Conservation (phyloP, 2,329 filamentous ascomycete species). For the Aspergillus amoenus region DNA sequence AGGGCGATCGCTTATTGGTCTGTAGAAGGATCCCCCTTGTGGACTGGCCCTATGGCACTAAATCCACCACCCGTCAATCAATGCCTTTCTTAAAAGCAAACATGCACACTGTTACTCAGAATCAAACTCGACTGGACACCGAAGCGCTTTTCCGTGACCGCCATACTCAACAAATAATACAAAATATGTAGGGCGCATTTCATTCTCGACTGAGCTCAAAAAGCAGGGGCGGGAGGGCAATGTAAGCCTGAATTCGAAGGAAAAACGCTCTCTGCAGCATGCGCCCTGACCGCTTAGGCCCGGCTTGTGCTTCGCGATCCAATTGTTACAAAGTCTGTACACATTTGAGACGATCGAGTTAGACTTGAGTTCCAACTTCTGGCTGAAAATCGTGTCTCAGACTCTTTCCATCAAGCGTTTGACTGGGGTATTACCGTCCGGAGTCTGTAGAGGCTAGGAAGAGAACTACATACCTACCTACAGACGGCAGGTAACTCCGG, state of each 20-base stretch:
- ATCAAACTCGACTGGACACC: not conserved
- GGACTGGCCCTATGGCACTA: constrained; percentile 4
- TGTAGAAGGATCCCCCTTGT: not conserved
- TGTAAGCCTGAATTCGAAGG: not conserved
- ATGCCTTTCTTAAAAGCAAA: not conserved
- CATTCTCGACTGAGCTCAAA: not conserved
- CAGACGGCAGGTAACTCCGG: not conserved
- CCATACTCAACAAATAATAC: not conserved
- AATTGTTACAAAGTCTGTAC: not conserved
- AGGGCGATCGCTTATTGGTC: constrained; percentile 6
- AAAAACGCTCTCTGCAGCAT: not conserved
- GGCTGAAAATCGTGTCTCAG: not conserved
- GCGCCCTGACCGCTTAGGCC: not conserved
- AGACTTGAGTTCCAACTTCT: not conserved
- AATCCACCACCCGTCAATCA: constrained; percentile 1
- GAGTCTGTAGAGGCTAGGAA: no score
- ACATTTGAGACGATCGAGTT: not conserved
- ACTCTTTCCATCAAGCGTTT: not conserved
- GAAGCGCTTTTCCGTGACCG: not conserved
- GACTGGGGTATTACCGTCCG: not conserved
- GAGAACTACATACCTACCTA: not conserved
- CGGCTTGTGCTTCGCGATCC: not conserved
- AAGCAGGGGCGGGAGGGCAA: no score
- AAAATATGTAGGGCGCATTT: no score
- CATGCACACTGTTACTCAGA: not conserved